phyloP scores from a whole-genome alignment of 83 land plant species.

The Isoetes engelmannii region DNA sequence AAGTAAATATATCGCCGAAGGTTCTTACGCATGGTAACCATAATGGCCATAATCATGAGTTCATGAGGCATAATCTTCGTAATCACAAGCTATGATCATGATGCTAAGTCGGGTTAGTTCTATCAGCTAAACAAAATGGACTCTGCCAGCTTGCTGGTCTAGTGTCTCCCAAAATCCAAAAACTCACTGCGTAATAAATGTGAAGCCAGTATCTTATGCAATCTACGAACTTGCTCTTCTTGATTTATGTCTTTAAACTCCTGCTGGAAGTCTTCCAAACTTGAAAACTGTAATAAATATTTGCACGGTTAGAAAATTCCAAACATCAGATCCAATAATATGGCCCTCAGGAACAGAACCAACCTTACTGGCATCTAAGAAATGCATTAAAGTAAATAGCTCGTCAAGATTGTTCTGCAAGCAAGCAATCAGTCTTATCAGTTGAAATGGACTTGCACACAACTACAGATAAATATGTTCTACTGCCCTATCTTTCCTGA shows the following conservation, averaged over 20 bases:
- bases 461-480: too few relatives aligned
- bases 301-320: background rate
- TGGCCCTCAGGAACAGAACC: conserved; percentile 5
- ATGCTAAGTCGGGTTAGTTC: too few relatives aligned
- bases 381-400: conserved; percentile 98
- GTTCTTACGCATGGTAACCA: too few relatives aligned
- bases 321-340: background rate
- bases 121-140: background rate
- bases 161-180: background rate
- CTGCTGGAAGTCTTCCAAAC: conserved; percentile 85
- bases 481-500: too few relatives aligned
- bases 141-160: background rate
- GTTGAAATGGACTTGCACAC: too few relatives aligned
- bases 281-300: conserved; percentile 56
- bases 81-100: too few relatives aligned
- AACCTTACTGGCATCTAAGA: conserved; percentile 97
- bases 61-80: too few relatives aligned
- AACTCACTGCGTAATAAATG: conserved; percentile 86
- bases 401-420: conserved; percentile 97
- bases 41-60: too few relatives aligned
- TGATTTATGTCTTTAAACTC: conserved; percentile 93
- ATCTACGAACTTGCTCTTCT: conserved; percentile 85
- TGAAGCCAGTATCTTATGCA: conserved; percentile 91
- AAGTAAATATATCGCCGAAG: too few relatives aligned
- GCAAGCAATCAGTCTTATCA: background rate